Base-by-base conservation (phyloP, 805 yeast species). In the Candida loeiensis region DNA sequence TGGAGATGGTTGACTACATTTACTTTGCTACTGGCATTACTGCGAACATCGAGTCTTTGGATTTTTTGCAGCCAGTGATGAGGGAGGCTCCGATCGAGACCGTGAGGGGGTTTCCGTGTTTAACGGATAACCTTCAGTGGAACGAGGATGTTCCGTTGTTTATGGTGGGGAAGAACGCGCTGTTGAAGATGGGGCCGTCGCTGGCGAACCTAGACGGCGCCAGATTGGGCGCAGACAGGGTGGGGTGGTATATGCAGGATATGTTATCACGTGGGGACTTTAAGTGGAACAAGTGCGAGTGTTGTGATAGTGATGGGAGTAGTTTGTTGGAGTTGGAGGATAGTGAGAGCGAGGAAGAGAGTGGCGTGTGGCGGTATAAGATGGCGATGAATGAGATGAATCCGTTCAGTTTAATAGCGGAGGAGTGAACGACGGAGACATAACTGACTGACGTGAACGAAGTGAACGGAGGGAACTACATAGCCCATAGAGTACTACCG, bases 181-280 rank as follows among this genome's bases (percentile, higher is more conserved):
- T 65, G 33, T 47, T 71, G 15, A 50, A 61, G 33, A 60, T 66
- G 37, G 75, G 76, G 0, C 75, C 76, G 1, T 63, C 73, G 0
- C 60, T 71, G 15, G 75, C 76, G 2, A 71, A 71, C 40, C 50
- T 71, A 31, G 75, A 69, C 39, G 76, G 76, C 3, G 75, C 74
- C 1, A 46, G 76, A 26, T 44, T 61, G 9, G 73, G 73, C 3
- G 73, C 74, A 1, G 76, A 71, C 45, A 46, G 75, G 36, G 58
- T 69, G 21, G 74, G 74, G 3, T 64, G 71, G 71, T 56, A 48
- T 38, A 47, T 53, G 18, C 59, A 55, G 25, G 46, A 53, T 12
- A 47, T 47, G 28, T 34, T 42, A n/a, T 40, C 49, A n/a, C 34
- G 36, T 11, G 49, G 45, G 2, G 34, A 28, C 7, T 37, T 37